Base-by-base conservation (phyloP, 345 rosid genomes). In the Melaleuca quinquenervia region DNA sequence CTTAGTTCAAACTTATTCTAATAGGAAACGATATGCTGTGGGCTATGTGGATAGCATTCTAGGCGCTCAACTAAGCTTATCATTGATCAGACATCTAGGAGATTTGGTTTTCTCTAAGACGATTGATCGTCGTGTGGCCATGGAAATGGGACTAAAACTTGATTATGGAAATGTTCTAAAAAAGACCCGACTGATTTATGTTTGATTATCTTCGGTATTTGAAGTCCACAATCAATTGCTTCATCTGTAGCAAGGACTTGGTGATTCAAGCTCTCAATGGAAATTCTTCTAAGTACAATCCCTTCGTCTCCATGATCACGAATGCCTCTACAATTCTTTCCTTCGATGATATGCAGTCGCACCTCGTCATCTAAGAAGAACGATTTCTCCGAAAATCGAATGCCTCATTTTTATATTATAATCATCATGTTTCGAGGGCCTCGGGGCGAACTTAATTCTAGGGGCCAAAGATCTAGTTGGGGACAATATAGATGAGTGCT, bases 151-250 rank as follows among this genome's bases (percentile, higher is more conserved):
- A 64, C 18, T 32, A 7, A 13, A 32, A 64, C 76, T 60, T 27
- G 22, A 64, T 16, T 16, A 15, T 29, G 0, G 0, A 3, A 32
- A 8, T 5, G 0, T 2, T 1, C 0, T 64, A 22, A 64, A 64
- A 24, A 64, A 64, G n/a, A 16, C 24, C 55, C 45, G 5, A 16
- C 32, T 12, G 20, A 54, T 20, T 6, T 6, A 64, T 64, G 22
- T 64, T 1, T 64, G 1, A 29, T 64, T 16, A 64, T 14, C 22
- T 62, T 64, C 8, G 11, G 9, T 44, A 16, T 64, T 2, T 3
- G 7, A 64, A 64, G 22, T 9, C 22, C 0, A 0, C 44, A 16
- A 29, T 64, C 22, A 64, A 27, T 64, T 29, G 45, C 45, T 32
- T 16, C 11, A 9, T 64, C 22, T 32, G 18, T 32, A 8, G 16